Conservation (phyloP, 192 early-diverging fungal species). For the Mortierella hygrophila region DNA sequence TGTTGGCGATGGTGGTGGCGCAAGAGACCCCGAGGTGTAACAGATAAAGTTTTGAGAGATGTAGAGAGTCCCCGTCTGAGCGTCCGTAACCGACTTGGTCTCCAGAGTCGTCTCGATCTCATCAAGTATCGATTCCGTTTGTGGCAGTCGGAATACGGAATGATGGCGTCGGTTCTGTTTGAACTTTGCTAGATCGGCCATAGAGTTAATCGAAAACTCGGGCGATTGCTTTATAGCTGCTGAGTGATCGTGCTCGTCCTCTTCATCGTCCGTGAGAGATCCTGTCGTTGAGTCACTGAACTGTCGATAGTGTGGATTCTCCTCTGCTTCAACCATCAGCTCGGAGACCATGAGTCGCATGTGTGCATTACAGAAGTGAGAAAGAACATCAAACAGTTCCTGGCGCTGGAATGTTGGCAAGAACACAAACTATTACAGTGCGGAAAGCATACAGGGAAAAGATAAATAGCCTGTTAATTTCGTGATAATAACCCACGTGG, state of each 20-base stretch:
- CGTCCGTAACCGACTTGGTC: slow-evolving; percentile 24
- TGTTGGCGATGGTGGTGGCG: neutral
- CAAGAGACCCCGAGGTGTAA: slow-evolving; percentile 20
- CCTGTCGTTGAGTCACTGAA: neutral
- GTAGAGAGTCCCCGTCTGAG: slow-evolving; percentile 20
- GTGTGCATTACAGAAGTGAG: slow-evolving; percentile 47
- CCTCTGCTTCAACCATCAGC: neutral
- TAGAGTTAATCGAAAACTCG: slow-evolving; percentile 28
- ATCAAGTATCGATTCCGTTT: slow-evolving; percentile 7
- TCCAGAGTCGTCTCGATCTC: slow-evolving; percentile 29
- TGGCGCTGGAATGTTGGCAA: slow-evolving; percentile 41
- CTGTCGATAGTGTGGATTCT: neutral
- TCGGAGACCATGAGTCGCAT: slow-evolving; percentile 30
- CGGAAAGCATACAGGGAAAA: neutral
- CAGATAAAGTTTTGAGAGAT: slow-evolving; percentile 42
- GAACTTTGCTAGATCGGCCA: slow-evolving; percentile 25
- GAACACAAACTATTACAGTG: slow-evolving; percentile 19
- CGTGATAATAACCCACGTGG: neutral
- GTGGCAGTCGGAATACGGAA: slow-evolving; percentile 29
- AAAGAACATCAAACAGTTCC: slow-evolving; percentile 39
- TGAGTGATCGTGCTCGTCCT: neutral
- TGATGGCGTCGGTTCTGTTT: slow-evolving; percentile 10
- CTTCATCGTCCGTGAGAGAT: neutral
- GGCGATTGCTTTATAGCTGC: neutral
- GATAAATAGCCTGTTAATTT: neutral